Conservation (phyloP, 2,329 filamentous ascomycete species). For the Zalaria sp. region DNA sequence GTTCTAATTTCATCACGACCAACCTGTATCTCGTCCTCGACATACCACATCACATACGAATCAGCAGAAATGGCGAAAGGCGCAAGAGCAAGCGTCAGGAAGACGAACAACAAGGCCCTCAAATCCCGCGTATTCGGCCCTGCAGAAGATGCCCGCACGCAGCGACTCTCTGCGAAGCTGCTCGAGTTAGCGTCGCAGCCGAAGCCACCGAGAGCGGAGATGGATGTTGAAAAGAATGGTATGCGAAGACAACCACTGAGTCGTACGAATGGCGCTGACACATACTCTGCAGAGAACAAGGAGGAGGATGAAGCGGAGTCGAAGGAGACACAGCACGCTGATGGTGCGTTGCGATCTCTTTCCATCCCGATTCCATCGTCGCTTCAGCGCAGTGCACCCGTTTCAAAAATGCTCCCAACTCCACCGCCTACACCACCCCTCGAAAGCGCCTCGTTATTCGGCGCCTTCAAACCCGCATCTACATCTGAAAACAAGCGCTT, state of each 20-base stretch:
- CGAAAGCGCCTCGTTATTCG: conserved; percentile 5
- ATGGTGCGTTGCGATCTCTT: conserved; percentile 11
- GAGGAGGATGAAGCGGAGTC: conserved; percentile 6
- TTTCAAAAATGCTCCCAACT: conserved; percentile 6
- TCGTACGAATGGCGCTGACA: not conserved
- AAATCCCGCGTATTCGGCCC: conserved; percentile 76
- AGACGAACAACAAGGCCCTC: conserved; percentile 70
- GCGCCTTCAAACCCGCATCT: conserved; percentile 4
- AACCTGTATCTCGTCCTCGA: too few relatives aligned
- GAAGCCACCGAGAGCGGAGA: conserved; percentile 41
- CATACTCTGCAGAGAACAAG: conserved; percentile 7
- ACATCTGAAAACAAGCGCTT: conserved; percentile 13
- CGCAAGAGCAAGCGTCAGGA: conserved; percentile 61
- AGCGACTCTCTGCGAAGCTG: conserved; percentile 75
- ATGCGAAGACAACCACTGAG: not conserved
- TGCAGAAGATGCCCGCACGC: conserved; percentile 61
- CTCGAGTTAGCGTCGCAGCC: conserved; percentile 66
- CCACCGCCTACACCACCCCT: conserved; percentile 6
- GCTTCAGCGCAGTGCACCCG: conserved; percentile 4
- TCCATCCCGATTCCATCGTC: conserved; percentile 8
- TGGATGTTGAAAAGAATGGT: conserved; percentile 31
- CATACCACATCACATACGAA: conserved; percentile 6
- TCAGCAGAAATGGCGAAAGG: conserved; percentile 66
- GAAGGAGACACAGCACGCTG: conserved; percentile 8
- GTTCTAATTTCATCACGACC: too few relatives aligned